Evolutionary conservation across 805 yeast genomes (phyloP), one percentile per base, ranked within the genome.

Genomic region (Ogataea parapolymorpha): DNA sequence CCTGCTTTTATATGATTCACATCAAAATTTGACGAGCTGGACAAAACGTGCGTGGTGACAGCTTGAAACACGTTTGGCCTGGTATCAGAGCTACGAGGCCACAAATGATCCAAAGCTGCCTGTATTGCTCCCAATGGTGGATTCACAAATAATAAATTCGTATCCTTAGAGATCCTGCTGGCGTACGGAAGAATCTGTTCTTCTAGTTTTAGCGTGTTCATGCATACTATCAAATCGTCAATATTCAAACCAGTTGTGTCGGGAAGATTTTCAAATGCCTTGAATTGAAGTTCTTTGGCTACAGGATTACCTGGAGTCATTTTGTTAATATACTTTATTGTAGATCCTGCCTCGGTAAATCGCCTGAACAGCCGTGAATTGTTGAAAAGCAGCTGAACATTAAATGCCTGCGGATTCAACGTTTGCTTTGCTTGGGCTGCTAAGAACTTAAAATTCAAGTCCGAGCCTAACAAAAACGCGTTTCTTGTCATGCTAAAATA

Each of bases 101-200:
- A 48, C 3, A 51, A 16, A 2, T 17, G 20, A 1, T 31, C n/a
- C 4, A 49, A 20, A 3, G 46, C 35, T 1, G n/a, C 31, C 12
- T 54, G 54, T 4, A 53, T 30, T 7, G 37, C 29, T 7, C 56
- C 59, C 11, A 52, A 42, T 14, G 39, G 26, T 1, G 63, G 59
- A 39, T 59, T 49, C 10, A 60, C 46, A 30, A 59, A 46, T 3
- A 59, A n/a, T 5, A 60, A 16, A 29, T 48, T 56, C 7, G 63
- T 45, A 9, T 51, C 35, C 12, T 31, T 25, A 0, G 49, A 15
- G n/a, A 57, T 45, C 17, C 41, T 31, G 3, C 31, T 32, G 29
- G 20, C 37, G 42, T 45, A 48, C 4, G 15, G 31, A 11, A 35
- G n/a, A 11, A 53, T 23, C 22, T 24, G 18, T 8, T 37, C 12